Evolutionary conservation across 768 basidiomycete genomes (phyloP).

Genomic region (Macrolepiota dolichaula): DNA sequence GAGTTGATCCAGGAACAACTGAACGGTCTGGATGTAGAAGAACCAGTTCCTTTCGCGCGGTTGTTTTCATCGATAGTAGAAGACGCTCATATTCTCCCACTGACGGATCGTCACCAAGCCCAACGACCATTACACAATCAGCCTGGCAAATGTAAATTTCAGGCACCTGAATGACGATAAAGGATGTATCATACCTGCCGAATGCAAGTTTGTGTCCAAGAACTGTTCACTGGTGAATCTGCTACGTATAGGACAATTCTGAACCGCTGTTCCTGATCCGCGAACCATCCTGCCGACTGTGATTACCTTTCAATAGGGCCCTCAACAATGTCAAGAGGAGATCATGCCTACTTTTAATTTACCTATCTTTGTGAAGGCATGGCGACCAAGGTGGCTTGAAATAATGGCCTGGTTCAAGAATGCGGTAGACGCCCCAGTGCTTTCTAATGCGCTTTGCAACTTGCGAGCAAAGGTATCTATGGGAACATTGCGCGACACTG

Average conservation of each 20-base stretch:
- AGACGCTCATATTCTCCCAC: conserved; percentile 95
- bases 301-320: not conserved
- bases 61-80: conserved; percentile 93
- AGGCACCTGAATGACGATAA: not conserved
- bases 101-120: conserved; percentile 88
- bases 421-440: conserved; percentile 89
- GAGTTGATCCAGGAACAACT: conserved; percentile 86
- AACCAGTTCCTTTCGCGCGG: conserved; percentile 95
- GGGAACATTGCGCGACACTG: conserved; percentile 83
- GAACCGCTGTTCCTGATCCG: conserved; percentile 92
- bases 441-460: conserved; percentile 83
- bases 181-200: conserved; percentile 57
- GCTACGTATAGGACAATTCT: conserved; percentile 94
- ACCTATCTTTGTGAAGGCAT: conserved; percentile 95
- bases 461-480: conserved; percentile 88
- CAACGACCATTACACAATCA: conserved; percentile 91
- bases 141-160: conserved; percentile 44
- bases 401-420: conserved; percentile 94
- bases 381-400: conserved; percentile 86
- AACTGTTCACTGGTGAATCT: conserved; percentile 90
- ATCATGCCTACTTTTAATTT: conserved; percentile 82
- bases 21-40: conserved; percentile 90
- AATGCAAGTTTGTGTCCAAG: conserved; percentile 98
- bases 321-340: not conserved
- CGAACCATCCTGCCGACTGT: conserved; percentile 74